phyloP scores from a whole-genome alignment of 140 eudicot genomes.

The Bidens hawaiensis region DNA sequence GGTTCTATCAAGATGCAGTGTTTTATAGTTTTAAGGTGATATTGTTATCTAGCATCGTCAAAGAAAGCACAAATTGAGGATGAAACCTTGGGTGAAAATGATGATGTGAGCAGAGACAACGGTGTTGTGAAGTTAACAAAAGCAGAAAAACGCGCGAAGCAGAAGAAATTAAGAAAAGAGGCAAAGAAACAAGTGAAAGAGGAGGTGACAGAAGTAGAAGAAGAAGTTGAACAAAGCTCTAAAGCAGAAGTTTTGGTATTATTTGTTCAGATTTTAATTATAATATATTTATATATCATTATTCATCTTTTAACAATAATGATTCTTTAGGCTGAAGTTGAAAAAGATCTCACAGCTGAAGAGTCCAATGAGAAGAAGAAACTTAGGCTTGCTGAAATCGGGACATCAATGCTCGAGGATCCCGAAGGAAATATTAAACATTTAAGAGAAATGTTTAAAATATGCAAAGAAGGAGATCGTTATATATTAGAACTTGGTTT shows the following conservation, averaged over 20 bases:
- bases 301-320: conserved; percentile 4
- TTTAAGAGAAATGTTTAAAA: conserved; percentile 79
- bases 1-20: neutral
- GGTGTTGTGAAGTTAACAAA: conserved; percentile 61
- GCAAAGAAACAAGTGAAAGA: conserved; percentile 83
- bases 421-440: conserved; percentile 75
- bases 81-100: conserved; percentile 41
- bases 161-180: conserved; percentile 73
- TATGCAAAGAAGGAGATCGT: conserved; percentile 61
- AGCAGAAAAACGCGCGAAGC: conserved; percentile 75
- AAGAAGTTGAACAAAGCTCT: conserved; percentile 58
- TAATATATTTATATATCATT: neutral
- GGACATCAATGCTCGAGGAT: conserved; percentile 74
- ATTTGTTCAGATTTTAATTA: neutral
- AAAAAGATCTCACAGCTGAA: conserved; percentile 73
- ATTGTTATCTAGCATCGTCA: conserved; percentile 35
- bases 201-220: conserved; percentile 42
- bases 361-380: conserved; percentile 62
- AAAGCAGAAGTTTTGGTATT: conserved; percentile 83
- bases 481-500: conserved; percentile 44
- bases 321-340: conserved; percentile 74
- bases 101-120: conserved; percentile 32
- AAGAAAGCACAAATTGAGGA: conserved; percentile 33
- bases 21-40: neutral
- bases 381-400: conserved; percentile 76